Evolutionary conservation across 768 basidiomycete species (phyloP).

Genomic region (Naganishia vaughanmartiniae): DNA sequence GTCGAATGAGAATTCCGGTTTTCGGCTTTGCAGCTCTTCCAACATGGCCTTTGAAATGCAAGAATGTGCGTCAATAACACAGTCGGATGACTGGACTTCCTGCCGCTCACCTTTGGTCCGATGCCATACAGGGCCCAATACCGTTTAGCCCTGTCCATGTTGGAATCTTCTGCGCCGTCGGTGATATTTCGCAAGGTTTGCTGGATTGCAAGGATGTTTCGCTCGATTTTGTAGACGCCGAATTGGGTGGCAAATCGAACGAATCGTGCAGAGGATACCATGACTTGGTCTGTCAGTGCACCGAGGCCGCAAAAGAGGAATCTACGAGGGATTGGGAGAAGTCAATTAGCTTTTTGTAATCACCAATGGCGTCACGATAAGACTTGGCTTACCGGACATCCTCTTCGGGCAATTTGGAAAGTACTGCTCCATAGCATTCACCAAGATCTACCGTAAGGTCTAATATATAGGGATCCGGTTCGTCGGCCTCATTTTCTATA

Average conservation of each 20-base stretch:
- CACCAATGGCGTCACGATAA: background rate
- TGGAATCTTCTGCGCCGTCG: slow-evolving; percentile 62
- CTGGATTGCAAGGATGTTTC: slow-evolving; percentile 86
- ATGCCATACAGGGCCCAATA: slow-evolving; percentile 78
- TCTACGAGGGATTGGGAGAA: slow-evolving; percentile 53
- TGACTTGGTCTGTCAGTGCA: slow-evolving; percentile 74
- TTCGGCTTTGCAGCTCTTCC: slow-evolving; percentile 63
- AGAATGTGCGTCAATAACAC: background rate
- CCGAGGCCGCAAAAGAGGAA: slow-evolving; percentile 85
- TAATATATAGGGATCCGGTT: slow-evolving; percentile 83
- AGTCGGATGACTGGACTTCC: background rate
- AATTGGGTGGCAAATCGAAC: slow-evolving; percentile 68
- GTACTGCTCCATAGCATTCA: slow-evolving; percentile 69
- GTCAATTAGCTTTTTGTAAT: slow-evolving; percentile 21
- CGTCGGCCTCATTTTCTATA: slow-evolving; percentile 76
- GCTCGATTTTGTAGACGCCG: slow-evolving; percentile 80
- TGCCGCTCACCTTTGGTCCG: slow-evolving; percentile 65
- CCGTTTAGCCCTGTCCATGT: slow-evolving; percentile 70
- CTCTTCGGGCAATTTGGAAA: slow-evolving; percentile 61
- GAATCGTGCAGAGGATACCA: slow-evolving; percentile 71
- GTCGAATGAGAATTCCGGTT: slow-evolving; percentile 71
- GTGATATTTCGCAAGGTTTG: slow-evolving; percentile 74
- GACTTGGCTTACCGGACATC: slow-evolving; percentile 64
- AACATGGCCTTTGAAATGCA: slow-evolving; percentile 65
- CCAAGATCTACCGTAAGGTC: slow-evolving; percentile 80